These are phyloP conservation scores for Quillaja saponaria DNA, from an alignment of 306 rosid species.

Conservation along the genomic window DNA sequence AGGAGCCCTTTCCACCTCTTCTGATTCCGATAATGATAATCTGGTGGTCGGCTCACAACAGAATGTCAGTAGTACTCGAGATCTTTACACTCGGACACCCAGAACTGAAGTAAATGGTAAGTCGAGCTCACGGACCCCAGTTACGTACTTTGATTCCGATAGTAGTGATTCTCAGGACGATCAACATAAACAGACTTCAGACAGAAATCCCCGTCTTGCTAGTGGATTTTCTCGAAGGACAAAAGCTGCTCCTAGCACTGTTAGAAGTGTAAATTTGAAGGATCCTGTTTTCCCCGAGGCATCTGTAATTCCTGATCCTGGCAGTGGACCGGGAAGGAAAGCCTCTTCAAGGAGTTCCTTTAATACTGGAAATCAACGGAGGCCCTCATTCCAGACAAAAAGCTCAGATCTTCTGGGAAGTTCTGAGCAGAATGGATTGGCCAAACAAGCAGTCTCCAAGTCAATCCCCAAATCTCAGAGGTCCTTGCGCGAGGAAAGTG, in stretches of 20 bases:
- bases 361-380: conserved; percentile 36
- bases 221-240: conserved; percentile 66
- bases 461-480: conserved; percentile 37
- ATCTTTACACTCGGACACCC: conserved; percentile 35
- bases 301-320: conserved; percentile 36
- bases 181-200: conserved; percentile 41
- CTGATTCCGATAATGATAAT: not conserved
- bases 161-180: conserved; percentile 56
- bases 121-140: conserved; percentile 42
- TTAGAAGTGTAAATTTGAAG: conserved; percentile 32
- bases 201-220: conserved; percentile 37
- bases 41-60: conserved; percentile 26
- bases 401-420: conserved; percentile 41
- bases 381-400: conserved; percentile 31
- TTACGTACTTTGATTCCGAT: conserved; percentile 51
- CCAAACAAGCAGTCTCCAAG: conserved; percentile 31
- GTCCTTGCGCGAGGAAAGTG: conserved; percentile 34
- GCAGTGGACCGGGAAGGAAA: conserved; percentile 45
- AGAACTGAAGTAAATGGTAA: conserved; percentile 38
- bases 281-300: conserved; percentile 26
- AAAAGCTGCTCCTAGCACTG: conserved; percentile 44
- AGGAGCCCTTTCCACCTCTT: not conserved
- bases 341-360: conserved; percentile 45
- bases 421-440: conserved; percentile 25
- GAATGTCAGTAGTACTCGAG: conserved; percentile 29